Evolutionary conservation across 306 rosid species (phyloP), one percentile per base, ranked within the genome.

Genomic region (Casuarina cunninghamiana): DNA sequence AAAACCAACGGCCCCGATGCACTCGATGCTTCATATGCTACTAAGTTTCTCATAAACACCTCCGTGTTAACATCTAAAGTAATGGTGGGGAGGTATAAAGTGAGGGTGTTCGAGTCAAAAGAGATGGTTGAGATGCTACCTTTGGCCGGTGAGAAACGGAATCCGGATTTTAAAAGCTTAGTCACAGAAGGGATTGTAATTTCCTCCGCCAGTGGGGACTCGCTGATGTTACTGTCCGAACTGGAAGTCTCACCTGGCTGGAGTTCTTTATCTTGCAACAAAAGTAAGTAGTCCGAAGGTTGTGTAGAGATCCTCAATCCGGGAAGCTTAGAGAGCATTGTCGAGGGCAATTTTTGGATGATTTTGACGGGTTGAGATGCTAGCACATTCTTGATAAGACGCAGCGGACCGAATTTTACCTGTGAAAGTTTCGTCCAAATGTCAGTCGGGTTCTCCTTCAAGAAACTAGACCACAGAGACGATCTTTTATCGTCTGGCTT

Each of bases 21-120:
- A 54, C 71, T 78, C 15, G 96, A 90, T n/a, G 93, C 89, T 80
- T 93, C 97, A 55, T 91, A 93, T 8, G 96, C 96, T 6, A 90
- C 92, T 73, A 90, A 78, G 78, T 90, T 93, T 85, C 91, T 84
- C 32, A 93, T 42, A n/a, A 91, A 26, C 49, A 84, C 85, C 74
- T 90, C 86, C 0, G 88, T 79, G 55, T 91, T 91, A 1, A 85
- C 87, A 58, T 93, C 96, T 37, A 91, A 75, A 81, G 78, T 73
- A 38, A 91, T 66, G 10, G 78, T 39, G 2, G 96, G 97, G 53
- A 93, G 97, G 82, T 86, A 81, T 11, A 93, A 75, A 0, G 83
- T 81, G 38, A 75, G 8, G 5, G 85, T 80, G 37, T 86, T 88
- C 0, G 72, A 0, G 11, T 93, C 93, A 5, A 93, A 93, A 60